These are phyloP conservation scores for Neurospora sp. DNA, from an alignment of 495 filamentous ascomycete genomes.

Conservation along the genomic window DNA sequence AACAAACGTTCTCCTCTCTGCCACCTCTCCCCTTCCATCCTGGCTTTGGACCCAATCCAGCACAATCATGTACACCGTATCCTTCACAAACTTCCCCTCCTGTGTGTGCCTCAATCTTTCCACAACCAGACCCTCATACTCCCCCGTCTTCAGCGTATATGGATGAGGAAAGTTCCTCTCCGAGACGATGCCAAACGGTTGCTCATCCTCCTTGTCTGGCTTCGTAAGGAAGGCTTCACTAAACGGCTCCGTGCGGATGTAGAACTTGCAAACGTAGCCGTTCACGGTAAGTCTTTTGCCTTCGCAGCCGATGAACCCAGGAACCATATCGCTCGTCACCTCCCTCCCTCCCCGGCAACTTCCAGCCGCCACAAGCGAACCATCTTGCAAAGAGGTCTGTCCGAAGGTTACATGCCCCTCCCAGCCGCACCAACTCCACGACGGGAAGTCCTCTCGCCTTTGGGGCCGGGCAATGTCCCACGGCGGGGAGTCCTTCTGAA, in stretches of 20 bases:
- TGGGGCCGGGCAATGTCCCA: background rate
- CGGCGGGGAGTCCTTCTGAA: background rate
- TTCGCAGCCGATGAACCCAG: background rate
- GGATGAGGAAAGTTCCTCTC: constrained; percentile 14
- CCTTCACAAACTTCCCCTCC: background rate
- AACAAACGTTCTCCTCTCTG: constrained; percentile 5
- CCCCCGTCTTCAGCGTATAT: constrained; percentile 4
- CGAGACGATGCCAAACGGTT: constrained; percentile 2
- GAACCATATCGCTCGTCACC: constrained; percentile 2
- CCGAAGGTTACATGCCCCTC: background rate
- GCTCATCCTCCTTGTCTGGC: background rate
- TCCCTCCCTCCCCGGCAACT: background rate
- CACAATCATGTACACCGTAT: constrained; percentile 7
- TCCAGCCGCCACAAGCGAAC: background rate
- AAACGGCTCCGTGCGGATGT: constrained; percentile 9
- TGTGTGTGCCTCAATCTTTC: constrained; percentile 1
- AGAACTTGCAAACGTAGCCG: constrained; percentile 3
- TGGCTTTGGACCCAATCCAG: background rate
- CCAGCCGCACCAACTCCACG: constrained; percentile 13
- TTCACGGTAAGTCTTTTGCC: background rate
- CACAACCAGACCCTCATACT: constrained; percentile 4
- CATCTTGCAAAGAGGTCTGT: background rate
- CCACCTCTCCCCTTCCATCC: background rate
- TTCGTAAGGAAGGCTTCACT: background rate
- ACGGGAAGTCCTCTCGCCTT: constrained; percentile 4